Percentiles rank a stretch among this genome's conserved stretches.
Conservation (phyloP, 208 protist genomes). For the Blechomonas ayalai region DNA sequence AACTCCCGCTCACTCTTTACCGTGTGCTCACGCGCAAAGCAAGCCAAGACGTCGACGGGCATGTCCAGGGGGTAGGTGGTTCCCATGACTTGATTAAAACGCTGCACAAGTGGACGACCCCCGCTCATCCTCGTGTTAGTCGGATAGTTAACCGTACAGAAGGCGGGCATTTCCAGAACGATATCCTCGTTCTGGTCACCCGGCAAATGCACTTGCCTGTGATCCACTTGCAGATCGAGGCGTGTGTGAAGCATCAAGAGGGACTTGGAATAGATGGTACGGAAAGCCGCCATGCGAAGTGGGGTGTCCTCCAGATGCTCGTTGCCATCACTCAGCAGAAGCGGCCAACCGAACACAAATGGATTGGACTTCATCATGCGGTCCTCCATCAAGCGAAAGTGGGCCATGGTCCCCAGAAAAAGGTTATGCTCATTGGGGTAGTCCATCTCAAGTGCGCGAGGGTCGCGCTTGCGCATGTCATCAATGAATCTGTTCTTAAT, state of each 20-base stretch:
- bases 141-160: conserved; percentile 86
- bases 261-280: conserved; percentile 86
- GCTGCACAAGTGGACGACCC: conserved; percentile 75
- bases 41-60: conserved; percentile 84
- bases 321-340: conserved; percentile 86
- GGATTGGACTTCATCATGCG: conserved; percentile 85
- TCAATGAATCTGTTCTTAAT: conserved; percentile 84
- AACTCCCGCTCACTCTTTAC: conserved; percentile 68
- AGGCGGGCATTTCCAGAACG: conserved; percentile 81
- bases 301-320: conserved; percentile 70
- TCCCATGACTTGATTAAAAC: conserved; percentile 87
- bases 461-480: conserved; percentile 82
- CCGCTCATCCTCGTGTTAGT: conserved; percentile 75
- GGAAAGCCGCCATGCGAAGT: conserved; percentile 77
- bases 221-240: conserved; percentile 82
- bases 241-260: conserved; percentile 80
- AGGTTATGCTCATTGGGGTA: conserved; percentile 73
- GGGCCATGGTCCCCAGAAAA: conserved; percentile 77
- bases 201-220: conserved; percentile 48
- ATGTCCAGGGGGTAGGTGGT: conserved; percentile 82
- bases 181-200: conserved; percentile 71
- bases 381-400: conserved; percentile 80
- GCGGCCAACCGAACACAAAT: conserved; percentile 90
- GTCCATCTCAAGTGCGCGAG: conserved; percentile 72
- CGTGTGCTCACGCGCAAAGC: conserved; percentile 54